These are phyloP conservation scores for Mariannaea elegans DNA, from an alignment of 2,329 filamentous ascomycete genomes.

Conservation along the genomic window DNA sequence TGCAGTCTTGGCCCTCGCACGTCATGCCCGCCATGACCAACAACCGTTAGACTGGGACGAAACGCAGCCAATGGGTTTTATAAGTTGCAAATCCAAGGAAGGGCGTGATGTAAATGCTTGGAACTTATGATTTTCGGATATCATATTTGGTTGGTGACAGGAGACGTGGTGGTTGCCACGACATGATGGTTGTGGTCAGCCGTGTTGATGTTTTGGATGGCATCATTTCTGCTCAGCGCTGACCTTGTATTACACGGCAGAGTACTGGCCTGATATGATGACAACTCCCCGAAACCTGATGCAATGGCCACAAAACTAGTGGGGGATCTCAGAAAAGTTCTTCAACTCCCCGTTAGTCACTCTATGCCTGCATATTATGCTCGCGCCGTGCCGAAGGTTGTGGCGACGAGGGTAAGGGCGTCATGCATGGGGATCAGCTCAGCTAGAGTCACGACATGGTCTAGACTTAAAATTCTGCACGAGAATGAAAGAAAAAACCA, in stretches of 20 bases:
- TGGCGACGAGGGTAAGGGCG: background rate
- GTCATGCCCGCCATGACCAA: slow-evolving; percentile 20
- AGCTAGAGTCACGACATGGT: background rate
- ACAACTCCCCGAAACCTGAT: background rate
- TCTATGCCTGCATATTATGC: background rate
- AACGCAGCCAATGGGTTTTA: slow-evolving; percentile 6
- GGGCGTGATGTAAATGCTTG: slow-evolving; percentile 10
- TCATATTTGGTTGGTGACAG: background rate
- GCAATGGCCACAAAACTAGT: background rate
- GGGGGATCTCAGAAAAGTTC: background rate
- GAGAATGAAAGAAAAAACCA: no score
- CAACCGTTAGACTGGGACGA: slow-evolving; percentile 14
- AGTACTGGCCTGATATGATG: background rate
- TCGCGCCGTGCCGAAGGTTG: slow-evolving; percentile 12
- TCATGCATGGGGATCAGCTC: background rate
- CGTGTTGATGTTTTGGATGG: background rate
- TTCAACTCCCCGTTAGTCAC: background rate
- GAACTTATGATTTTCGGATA: slow-evolving; percentile 8
- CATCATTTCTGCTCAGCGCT: no score
- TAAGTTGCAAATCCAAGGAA: background rate
- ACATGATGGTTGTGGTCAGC: background rate
- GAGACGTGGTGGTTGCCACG: background rate
- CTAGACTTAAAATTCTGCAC: no score
- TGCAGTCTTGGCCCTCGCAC: slow-evolving; percentile 17
- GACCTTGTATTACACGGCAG: no score